These are phyloP conservation scores for Candida endomychidarum DNA, from an alignment of 805 yeast genomes.

Conservation along the genomic window DNA sequence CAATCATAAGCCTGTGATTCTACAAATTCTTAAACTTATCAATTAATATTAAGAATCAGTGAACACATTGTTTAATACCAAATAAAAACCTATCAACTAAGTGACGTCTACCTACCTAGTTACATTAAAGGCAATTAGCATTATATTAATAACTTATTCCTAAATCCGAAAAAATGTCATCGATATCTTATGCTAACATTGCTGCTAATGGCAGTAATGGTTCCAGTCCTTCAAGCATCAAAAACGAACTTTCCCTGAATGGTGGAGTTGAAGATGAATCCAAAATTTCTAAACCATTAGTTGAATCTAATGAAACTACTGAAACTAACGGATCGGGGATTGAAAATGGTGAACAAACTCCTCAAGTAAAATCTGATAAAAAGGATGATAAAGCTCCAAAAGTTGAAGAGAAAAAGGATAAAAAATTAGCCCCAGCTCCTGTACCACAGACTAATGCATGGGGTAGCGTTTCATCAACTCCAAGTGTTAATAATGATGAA, in stretches of 20 bases:
- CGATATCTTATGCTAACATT: slow-evolving; percentile 41
- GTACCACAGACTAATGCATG: slow-evolving; percentile 45
- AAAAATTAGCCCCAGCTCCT: slow-evolving; percentile 44
- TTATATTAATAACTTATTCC: slow-evolving; percentile 1
- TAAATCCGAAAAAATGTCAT: background rate
- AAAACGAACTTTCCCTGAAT: background rate
- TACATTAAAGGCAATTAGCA: background rate
- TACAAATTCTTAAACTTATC: background rate
- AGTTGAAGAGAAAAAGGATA: slow-evolving; percentile 11
- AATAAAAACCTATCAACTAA: background rate
- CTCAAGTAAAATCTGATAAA: background rate
- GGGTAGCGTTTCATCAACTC: slow-evolving; percentile 23
- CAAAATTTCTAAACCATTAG: no score
- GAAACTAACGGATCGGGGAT: no score
- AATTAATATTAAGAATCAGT: background rate
- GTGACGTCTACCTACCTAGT: background rate
- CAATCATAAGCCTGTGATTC: background rate
- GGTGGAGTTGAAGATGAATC: slow-evolving; percentile 9
- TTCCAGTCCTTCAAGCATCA: slow-evolving; percentile 13
- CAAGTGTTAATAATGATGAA: slow-evolving; percentile 29
- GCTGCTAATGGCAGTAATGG: slow-evolving; percentile 36
- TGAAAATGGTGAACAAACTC: background rate
- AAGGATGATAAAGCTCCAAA: background rate
- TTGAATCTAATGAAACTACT: background rate
- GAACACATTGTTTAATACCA: no score